phyloP scores from a whole-genome alignment of 2,329 filamentous ascomycete genomes.

The Paradendryphiella salina region DNA sequence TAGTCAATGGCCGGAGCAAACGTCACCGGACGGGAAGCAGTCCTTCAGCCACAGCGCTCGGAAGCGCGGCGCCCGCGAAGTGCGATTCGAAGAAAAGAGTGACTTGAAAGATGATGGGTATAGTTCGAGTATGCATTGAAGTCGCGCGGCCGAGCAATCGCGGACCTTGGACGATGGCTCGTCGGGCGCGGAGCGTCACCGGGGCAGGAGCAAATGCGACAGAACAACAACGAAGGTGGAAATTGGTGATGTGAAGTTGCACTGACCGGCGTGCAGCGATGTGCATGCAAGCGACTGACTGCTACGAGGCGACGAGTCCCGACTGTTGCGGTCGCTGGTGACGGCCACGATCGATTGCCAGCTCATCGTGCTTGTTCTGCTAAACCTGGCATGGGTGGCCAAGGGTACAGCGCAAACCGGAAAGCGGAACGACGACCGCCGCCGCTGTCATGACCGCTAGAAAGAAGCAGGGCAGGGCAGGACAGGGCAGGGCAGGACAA shows the following conservation, averaged over 20 bases:
- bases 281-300: slow-evolving; percentile 20
- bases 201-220: slow-evolving; percentile 6
- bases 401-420: slow-evolving; percentile 16
- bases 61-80: slow-evolving; percentile 18
- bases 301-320: slow-evolving; percentile 5
- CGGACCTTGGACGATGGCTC: slow-evolving; percentile 4
- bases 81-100: slow-evolving; percentile 13
- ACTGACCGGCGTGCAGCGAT: slow-evolving; percentile 11
- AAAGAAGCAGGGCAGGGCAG: slow-evolving; percentile 11
- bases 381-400: slow-evolving; percentile 21
- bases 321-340: slow-evolving; percentile 8
- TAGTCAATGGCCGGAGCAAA: slow-evolving; percentile 12
- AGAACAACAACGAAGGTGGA: neutral
- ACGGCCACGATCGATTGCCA: slow-evolving; percentile 15
- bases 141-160: slow-evolving; percentile 9
- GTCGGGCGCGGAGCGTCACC: slow-evolving; percentile 2
- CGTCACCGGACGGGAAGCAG: slow-evolving; percentile 22
- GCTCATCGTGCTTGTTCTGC: slow-evolving; percentile 20
- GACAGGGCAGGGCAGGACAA: neutral
- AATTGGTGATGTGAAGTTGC: slow-evolving; percentile 14
- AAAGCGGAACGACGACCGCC: slow-evolving; percentile 6
- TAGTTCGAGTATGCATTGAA: slow-evolving; percentile 11
- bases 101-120: slow-evolving; percentile 11
- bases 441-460: slow-evolving; percentile 11
- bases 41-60: slow-evolving; percentile 21